Evolutionary conservation across 2,329 filamentous ascomycete genomes (phyloP).

Genomic region (Epichloe uncinata): DNA sequence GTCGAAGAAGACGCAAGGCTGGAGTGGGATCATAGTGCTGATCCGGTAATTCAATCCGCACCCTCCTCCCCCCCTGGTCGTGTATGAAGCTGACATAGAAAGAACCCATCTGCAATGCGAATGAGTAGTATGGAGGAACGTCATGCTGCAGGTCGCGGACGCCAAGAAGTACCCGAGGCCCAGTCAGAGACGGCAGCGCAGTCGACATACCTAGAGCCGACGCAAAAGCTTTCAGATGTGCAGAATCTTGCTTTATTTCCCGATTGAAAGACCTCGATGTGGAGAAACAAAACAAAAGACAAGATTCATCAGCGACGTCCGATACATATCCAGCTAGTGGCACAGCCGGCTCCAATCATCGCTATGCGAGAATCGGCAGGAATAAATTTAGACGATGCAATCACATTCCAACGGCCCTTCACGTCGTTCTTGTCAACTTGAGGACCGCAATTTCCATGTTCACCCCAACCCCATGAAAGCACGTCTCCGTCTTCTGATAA

Average conservation of each 20-base stretch:
- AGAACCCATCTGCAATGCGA: conserved; percentile 32
- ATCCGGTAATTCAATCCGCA: conserved; percentile 36
- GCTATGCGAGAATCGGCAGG: conserved; percentile 38
- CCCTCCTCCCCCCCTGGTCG: background rate
- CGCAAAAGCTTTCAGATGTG: conserved; percentile 60
- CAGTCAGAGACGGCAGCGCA: conserved; percentile 10
- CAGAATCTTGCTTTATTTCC: conserved; percentile 31
- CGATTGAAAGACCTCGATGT: conserved; percentile 13
- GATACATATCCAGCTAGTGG: conserved; percentile 68
- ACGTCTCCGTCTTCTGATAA: conserved; percentile 52
- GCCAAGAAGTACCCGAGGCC: conserved; percentile 10
- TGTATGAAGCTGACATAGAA: conserved; percentile 16
- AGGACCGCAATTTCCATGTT: conserved; percentile 90
- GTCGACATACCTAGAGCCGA: conserved; percentile 45
- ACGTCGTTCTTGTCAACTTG: conserved; percentile 51
- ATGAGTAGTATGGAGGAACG: conserved; percentile 25
- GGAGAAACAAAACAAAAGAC: background rate
- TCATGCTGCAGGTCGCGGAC: conserved; percentile 10
- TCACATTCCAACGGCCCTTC: conserved; percentile 53
- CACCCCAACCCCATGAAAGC: conserved; percentile 88
- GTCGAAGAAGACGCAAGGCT: conserved; percentile 54
- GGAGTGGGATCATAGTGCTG: conserved; percentile 59
- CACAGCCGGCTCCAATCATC: conserved; percentile 70
- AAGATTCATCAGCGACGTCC: conserved; percentile 6
- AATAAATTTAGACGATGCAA: conserved; percentile 45